A percentile compares a stretch with the other conserved stretches of the same genome.
These are phyloP conservation scores for Aspergillus fumigatus DNA, from an alignment of 2,329 filamentous ascomycete species.

Conservation along the genomic window DNA sequence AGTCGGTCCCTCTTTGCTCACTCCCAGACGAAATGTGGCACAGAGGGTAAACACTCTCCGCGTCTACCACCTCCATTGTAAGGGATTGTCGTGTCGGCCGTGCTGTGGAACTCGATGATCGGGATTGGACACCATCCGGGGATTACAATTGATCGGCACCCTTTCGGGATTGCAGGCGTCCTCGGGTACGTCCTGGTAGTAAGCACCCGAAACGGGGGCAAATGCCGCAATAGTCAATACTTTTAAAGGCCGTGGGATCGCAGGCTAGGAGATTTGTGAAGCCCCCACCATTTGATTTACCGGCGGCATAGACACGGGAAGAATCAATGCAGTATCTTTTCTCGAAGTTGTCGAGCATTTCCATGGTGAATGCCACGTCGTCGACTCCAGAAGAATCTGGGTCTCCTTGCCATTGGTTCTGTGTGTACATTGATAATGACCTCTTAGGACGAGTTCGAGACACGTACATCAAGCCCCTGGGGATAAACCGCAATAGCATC, in stretches of 20 bases:
- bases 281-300: slow-evolving; percentile 54
- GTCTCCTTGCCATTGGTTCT: slow-evolving; percentile 42
- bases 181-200: slow-evolving; percentile 30
- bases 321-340: slow-evolving; percentile 44
- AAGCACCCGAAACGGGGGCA: slow-evolving; percentile 45
- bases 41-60: slow-evolving; percentile 15
- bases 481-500: slow-evolving; percentile 45
- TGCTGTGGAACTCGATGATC: slow-evolving; percentile 21
- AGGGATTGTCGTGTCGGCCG: slow-evolving; percentile 29
- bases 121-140: slow-evolving; percentile 28
- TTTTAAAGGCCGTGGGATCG: slow-evolving; percentile 35
- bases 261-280: slow-evolving; percentile 48
- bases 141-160: slow-evolving; percentile 23
- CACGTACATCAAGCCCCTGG: slow-evolving; percentile 34
- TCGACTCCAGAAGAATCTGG: slow-evolving; percentile 34
- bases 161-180: slow-evolving; percentile 12
- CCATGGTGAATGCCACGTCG: slow-evolving; percentile 44
- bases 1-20: slow-evolving; percentile 25
- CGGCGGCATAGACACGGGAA: slow-evolving; percentile 43
- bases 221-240: slow-evolving; percentile 50
- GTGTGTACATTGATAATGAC: not conserved
- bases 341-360: slow-evolving; percentile 40
- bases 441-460: not conserved
- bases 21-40: slow-evolving; percentile 15
- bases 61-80: slow-evolving; percentile 33